Evolutionary conservation across 768 basidiomycete species (phyloP), one percentile per base, ranked within the genome.

Genomic region (Chalciporus piperatus): DNA sequence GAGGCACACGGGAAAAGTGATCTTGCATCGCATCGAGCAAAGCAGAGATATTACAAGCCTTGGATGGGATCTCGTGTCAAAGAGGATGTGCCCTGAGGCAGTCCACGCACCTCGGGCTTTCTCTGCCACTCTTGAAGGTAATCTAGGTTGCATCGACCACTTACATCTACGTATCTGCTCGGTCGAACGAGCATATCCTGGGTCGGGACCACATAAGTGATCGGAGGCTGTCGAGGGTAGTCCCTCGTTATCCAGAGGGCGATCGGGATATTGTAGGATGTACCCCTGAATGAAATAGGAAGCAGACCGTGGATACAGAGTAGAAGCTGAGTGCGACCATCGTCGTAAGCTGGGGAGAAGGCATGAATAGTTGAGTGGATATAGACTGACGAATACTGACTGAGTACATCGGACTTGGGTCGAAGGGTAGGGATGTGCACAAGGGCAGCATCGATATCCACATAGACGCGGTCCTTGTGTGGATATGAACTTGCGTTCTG

Each of bases 251-350:
- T 59, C 94, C 95, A 98, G 54, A 96, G 59, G 12, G 89, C 83
- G 60, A 99, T 70, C 4, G 97, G 97, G 60, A 98, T 98, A 69
- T 99, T 92, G 76, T 99, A 99, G 2, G 86, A 76, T 1, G 82
- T 72, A 1, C 76, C 71, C 44, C 87, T 79, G 73, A 83, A 96
- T 0, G 79, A 70, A 59, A 99, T 97, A 4, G 93, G 94, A 1
- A 99, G 76, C 5, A 98, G 81, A 10, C 97, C 97, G 63, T 97
- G 90, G 3, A 96, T 60, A 57, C 92, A 93, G 50, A 98, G 84
- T 23, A 99, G 80, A 16, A 98, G 78, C 63, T 95, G 92, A 0
- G 92, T 87, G 33, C 96, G 84, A 42, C 97, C 97, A 58, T 97
- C 92, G 69, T 99, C 93, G 72, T 90, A 94, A 0, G 89, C 92